phyloP scores from a whole-genome alignment of 1,139 yeast species.

The Candida neerlandica region DNA sequence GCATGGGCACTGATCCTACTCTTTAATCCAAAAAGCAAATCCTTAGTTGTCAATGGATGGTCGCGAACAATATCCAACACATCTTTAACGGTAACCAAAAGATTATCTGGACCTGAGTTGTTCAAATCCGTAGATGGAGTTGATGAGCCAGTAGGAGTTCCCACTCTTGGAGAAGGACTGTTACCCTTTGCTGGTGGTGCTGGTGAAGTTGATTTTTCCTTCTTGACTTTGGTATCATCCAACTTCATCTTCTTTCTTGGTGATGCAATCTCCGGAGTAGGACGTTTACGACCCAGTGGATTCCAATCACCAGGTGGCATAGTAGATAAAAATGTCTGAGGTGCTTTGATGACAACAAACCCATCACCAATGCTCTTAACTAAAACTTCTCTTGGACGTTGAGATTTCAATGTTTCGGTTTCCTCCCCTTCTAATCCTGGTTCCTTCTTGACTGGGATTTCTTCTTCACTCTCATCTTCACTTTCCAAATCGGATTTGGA shows the following conservation, averaged over 20 bases:
- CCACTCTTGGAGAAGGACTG: slow-evolving; percentile 2
- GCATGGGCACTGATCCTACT: slow-evolving; percentile 67
- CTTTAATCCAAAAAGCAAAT: slow-evolving; percentile 61
- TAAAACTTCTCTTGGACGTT: slow-evolving; percentile 35
- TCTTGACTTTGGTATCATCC: slow-evolving; percentile 20
- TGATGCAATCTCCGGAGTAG: slow-evolving; percentile 24
- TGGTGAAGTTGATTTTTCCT: slow-evolving; percentile 15
- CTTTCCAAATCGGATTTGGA: slow-evolving; percentile 73
- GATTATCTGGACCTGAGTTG: slow-evolving; percentile 44
- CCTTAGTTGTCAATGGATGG: slow-evolving; percentile 68
- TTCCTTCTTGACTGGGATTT: slow-evolving; percentile 46
- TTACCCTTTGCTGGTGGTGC: slow-evolving; percentile 7
- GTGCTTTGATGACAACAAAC: slow-evolving; percentile 66
- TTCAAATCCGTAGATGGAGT: slow-evolving; percentile 29
- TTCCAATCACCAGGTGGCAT: slow-evolving; percentile 88
- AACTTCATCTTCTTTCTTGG: slow-evolving; percentile 47
- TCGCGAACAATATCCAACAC: slow-evolving; percentile 65
- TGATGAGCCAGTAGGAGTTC: background rate
- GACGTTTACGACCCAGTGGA: slow-evolving; percentile 57
- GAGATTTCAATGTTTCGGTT: slow-evolving; percentile 15
- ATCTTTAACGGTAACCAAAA: slow-evolving; percentile 67
- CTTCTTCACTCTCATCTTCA: slow-evolving; percentile 48
- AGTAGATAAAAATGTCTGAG: slow-evolving; percentile 57
- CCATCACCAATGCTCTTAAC: slow-evolving; percentile 63
- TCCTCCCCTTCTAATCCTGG: slow-evolving; percentile 34